phyloP scores from a whole-genome alignment of 805 yeast species.

The Hanseniaspora taiwanica region DNA sequence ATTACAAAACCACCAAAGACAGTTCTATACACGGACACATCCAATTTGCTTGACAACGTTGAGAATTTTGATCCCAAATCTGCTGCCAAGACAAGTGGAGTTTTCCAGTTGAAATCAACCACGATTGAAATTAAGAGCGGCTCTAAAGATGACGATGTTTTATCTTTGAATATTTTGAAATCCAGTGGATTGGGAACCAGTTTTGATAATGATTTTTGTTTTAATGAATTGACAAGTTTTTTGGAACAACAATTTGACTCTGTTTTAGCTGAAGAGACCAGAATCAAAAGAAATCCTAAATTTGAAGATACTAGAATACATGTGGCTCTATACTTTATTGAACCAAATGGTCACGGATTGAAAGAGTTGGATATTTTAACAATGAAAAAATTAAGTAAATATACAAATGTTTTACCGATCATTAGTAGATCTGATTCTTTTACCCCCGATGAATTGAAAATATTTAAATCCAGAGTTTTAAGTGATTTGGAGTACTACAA shows the following conservation, averaged over 20 bases:
- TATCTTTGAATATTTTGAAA: slow-evolving; percentile 51
- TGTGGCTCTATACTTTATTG: slow-evolving; percentile 55
- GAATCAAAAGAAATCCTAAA: slow-evolving; percentile 75
- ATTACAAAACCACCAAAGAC: slow-evolving; percentile 22
- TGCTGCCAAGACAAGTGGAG: not conserved
- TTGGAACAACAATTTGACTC: slow-evolving; percentile 67
- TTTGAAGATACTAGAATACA: slow-evolving; percentile 70
- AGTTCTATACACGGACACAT: slow-evolving; percentile 42
- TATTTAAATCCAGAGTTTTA: slow-evolving; percentile 46
- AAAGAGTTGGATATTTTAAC: slow-evolving; percentile 59
- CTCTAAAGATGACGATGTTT: slow-evolving; percentile 17
- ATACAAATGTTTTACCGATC: slow-evolving; percentile 61
- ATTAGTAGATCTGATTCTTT: slow-evolving; percentile 62
- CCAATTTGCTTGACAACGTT: slow-evolving; percentile 17
- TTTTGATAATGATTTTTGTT: slow-evolving; percentile 57
- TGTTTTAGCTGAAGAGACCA: slow-evolving; percentile 75
- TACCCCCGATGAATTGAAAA: slow-evolving; percentile 42
- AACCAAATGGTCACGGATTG: slow-evolving; percentile 69
- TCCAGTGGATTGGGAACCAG: slow-evolving; percentile 75
- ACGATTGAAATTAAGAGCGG: slow-evolving; percentile 19
- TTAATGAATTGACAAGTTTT: slow-evolving; percentile 49
- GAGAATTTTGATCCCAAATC: slow-evolving; percentile 21
- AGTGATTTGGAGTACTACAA: slow-evolving; percentile 53
- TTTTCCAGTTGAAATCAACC: slow-evolving; percentile 10
- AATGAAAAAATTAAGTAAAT: slow-evolving; percentile 59